phyloP scores from a whole-genome alignment of 257 asterid genomes.

The Solanum virginianum region DNA sequence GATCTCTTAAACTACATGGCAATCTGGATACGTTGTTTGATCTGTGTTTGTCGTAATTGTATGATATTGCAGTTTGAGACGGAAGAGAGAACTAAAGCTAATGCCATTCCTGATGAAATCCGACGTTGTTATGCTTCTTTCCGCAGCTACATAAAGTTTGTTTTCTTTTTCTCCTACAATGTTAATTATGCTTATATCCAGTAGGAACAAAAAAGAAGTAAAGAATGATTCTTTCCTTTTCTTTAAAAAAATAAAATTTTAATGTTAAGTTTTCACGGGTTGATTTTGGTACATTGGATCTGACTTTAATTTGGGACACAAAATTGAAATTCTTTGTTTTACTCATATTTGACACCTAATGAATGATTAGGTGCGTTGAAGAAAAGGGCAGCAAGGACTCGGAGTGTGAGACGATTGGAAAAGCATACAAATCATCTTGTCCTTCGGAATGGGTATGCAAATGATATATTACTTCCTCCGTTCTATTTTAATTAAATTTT shows the following conservation, averaged over 20 bases:
- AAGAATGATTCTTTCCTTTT: too few species aligned
- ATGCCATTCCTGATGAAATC: background rate
- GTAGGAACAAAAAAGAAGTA: background rate
- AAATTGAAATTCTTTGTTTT: too few species aligned
- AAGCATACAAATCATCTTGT: constrained; percentile 6
- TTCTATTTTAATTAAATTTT: too few species aligned
- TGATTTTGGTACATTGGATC: too few species aligned
- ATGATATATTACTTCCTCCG: too few species aligned
- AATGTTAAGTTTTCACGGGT: too few species aligned
- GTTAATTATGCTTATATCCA: background rate
- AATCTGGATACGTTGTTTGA: too few species aligned
- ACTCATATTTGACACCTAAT: background rate
- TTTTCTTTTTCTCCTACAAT: background rate
- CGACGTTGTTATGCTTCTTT: background rate
- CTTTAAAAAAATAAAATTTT: too few species aligned
- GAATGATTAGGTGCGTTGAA: constrained; percentile 19
- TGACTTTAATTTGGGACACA: too few species aligned
- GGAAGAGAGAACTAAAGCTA: background rate
- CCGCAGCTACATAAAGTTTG: background rate
- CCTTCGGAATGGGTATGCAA: constrained; percentile 7
- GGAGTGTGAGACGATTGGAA: constrained; percentile 26
- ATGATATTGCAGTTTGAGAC: background rate
- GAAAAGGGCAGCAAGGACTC: constrained; percentile 24
- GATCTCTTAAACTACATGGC: too few species aligned
- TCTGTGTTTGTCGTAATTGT: background rate